These are phyloP conservation scores for Amanita rimosa DNA, from an alignment of 768 basidiomycete genomes.

Conservation along the genomic window DNA sequence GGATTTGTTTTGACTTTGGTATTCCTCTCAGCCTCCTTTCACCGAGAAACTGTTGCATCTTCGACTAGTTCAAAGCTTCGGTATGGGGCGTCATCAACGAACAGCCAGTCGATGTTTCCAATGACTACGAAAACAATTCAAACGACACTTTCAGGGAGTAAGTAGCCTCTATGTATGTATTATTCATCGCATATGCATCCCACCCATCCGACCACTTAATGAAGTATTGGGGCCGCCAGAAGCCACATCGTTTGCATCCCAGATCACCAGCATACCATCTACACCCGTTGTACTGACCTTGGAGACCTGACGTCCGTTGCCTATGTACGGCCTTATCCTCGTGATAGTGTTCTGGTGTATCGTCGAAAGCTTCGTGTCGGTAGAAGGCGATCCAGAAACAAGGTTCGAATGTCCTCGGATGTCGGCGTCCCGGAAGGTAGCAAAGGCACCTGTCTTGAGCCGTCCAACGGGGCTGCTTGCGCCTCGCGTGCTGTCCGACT, in stretches of 20 bases:
- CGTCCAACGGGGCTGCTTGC: conserved; percentile 50
- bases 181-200: conserved; percentile 29
- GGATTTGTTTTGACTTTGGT: conserved; percentile 89
- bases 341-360: conserved; percentile 99
- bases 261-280: conserved; percentile 88
- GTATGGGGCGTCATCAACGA: conserved; percentile 92
- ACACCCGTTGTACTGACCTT: conserved; percentile 88
- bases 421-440: conserved; percentile 89
- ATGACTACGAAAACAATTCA: conserved; percentile 11
- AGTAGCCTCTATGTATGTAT: too few relatives aligned
- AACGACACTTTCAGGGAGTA: too few relatives aligned
- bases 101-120: conserved; percentile 32
- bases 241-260: conserved; percentile 60
- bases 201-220: conserved; percentile 39
- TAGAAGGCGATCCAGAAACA: conserved; percentile 16
- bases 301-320: conserved; percentile 41
- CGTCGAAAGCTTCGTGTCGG: conserved; percentile 73
- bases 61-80: conserved; percentile 83
- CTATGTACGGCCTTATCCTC: conserved; percentile 70
- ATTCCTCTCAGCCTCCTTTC: conserved; percentile 7
- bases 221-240: conserved; percentile 18
- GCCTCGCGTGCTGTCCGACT: conserved; percentile 31
- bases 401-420: conserved; percentile 45
- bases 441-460: conserved; percentile 89
- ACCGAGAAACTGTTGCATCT: not conserved